A percentile compares a stretch with the other conserved stretches of the same genome.
Evolutionary conservation across 1,284 basidiomycete species (phyloP).

Genomic region (Xerocomus nothofagi): DNA sequence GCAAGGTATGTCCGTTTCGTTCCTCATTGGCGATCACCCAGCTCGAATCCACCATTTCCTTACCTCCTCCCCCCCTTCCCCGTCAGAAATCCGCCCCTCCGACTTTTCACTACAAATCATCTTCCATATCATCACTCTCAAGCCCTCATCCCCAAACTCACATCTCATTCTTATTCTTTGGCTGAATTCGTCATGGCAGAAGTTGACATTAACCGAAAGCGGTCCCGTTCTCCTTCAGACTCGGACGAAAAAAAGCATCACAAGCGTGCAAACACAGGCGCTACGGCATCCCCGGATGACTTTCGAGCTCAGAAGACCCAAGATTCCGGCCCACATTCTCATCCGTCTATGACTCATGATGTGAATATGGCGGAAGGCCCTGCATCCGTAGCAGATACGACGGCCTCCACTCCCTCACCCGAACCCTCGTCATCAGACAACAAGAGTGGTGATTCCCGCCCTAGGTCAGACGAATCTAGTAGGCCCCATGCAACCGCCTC

Average conservation of each 20-base stretch:
- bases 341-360: slow-evolving; percentile 51
- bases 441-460: slow-evolving; percentile 38
- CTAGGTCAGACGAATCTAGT: slow-evolving; percentile 34
- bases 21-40: slow-evolving; percentile 30
- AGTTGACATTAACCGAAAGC: slow-evolving; percentile 77
- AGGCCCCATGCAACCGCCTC: slow-evolving; percentile 41
- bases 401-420: slow-evolving; percentile 55
- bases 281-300: slow-evolving; percentile 59
- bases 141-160: slow-evolving; percentile 37
- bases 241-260: slow-evolving; percentile 72
- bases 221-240: slow-evolving; percentile 83
- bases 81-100: slow-evolving; percentile 32
- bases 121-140: slow-evolving; percentile 41
- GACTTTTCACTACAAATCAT: slow-evolving; percentile 41
- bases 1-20: slow-evolving; percentile 33
- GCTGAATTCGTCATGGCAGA: slow-evolving; percentile 74
- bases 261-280: slow-evolving; percentile 81
- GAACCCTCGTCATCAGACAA: slow-evolving; percentile 43
- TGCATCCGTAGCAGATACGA: slow-evolving; percentile 50
- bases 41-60: slow-evolving; percentile 39
- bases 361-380: slow-evolving; percentile 59
- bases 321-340: slow-evolving; percentile 40
- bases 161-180: slow-evolving; percentile 47
- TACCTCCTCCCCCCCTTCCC: slow-evolving; percentile 35
- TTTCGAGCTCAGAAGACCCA: slow-evolving; percentile 43